Percentiles rank a stretch among this genome's conserved stretches.
Conservation (phyloP, 2,329 filamentous ascomycete genomes). For the Fusarium globosum region DNA sequence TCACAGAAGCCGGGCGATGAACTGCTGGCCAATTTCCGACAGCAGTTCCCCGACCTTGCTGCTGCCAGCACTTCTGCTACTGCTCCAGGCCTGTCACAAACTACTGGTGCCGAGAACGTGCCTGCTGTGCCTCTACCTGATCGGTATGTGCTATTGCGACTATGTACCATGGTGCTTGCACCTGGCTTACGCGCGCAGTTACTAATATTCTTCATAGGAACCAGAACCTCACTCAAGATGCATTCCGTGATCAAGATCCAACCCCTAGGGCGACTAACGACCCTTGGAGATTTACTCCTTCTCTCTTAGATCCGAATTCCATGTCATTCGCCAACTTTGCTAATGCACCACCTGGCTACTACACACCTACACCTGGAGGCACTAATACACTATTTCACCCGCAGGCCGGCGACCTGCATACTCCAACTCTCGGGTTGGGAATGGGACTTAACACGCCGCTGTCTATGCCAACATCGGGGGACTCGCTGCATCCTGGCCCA, state of each 20-base stretch:
- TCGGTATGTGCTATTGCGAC: slow-evolving; percentile 38
- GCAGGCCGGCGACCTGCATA: slow-evolving; percentile 88
- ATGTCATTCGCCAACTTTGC: slow-evolving; percentile 83
- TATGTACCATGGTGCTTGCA: not conserved
- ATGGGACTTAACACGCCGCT: slow-evolving; percentile 85
- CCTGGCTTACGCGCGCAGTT: not conserved
- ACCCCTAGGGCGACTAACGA: slow-evolving; percentile 85
- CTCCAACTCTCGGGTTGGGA: slow-evolving; percentile 77
- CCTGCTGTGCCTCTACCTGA: slow-evolving; percentile 42
- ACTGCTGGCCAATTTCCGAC: slow-evolving; percentile 84
- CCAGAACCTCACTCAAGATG: slow-evolving; percentile 43
- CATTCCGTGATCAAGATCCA: slow-evolving; percentile 77
- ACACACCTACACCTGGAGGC: slow-evolving; percentile 86
- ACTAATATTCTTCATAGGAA: slow-evolving; percentile 36
- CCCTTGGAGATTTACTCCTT: slow-evolving; percentile 88
- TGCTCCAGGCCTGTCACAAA: slow-evolving; percentile 52
- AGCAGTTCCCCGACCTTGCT: slow-evolving; percentile 81
- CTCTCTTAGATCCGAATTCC: slow-evolving; percentile 85
- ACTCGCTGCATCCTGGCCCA: slow-evolving; percentile 69
- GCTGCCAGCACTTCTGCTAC: slow-evolving; percentile 61
- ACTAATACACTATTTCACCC: slow-evolving; percentile 84
- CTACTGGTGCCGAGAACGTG: slow-evolving; percentile 46
- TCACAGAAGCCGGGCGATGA: slow-evolving; percentile 89
- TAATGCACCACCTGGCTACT: slow-evolving; percentile 84
- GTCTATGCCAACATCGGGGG: slow-evolving; percentile 78